Evolutionary conservation across 2,329 filamentous ascomycete genomes (phyloP), one percentile per base, ranked within the genome.

Genomic region (Fusarium sp.): DNA sequence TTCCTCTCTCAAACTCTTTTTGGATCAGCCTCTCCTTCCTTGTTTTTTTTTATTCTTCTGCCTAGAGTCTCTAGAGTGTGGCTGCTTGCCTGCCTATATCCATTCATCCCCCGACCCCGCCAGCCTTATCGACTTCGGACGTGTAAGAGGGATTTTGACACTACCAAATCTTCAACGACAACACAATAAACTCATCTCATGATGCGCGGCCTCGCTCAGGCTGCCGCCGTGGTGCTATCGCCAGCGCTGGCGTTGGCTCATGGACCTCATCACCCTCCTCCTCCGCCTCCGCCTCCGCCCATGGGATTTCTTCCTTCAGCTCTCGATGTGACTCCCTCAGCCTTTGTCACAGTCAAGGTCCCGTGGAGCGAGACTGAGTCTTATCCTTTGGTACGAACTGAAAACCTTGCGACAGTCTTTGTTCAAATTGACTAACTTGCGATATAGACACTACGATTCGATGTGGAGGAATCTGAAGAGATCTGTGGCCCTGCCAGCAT

Each of bases 401-500:
- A 36, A 34, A n/a, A 17, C n/a, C 44, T 13, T 10, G 6, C 10
- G n/a, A 18, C 18, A 9, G 17, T 40, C 33, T 26, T 42, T 7
- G 9, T 40, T 31, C 56, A 44, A 69, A 43, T 28, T 28, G 26
- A 28, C 40, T 61, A 69, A 38, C 66, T 50, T 15, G 43, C 22
- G 15, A 22, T 43, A 18, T 18, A 81, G 79, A 76, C 76, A 42
- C 76, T 87, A 49, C 78, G 79, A 45, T 72, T 87, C 46, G 80
- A 85, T 64, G 76, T 87, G 38, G 74, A 81, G 33, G 81, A 84
- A 59, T 83, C 84, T 11, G 76, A 77, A 11, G 74, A 79, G n/a
- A 77, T 81, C 26, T 87, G 86, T 69, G 84, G 81, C 4, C 78
- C 60, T 28, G 81, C 80, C 66, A 84, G 83, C 66, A 77, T 86